Percentiles rank a stretch among this genome's conserved stretches.
Conservation (phyloP, 1,284 basidiomycete species). For the Amylostereum chailletii region DNA sequence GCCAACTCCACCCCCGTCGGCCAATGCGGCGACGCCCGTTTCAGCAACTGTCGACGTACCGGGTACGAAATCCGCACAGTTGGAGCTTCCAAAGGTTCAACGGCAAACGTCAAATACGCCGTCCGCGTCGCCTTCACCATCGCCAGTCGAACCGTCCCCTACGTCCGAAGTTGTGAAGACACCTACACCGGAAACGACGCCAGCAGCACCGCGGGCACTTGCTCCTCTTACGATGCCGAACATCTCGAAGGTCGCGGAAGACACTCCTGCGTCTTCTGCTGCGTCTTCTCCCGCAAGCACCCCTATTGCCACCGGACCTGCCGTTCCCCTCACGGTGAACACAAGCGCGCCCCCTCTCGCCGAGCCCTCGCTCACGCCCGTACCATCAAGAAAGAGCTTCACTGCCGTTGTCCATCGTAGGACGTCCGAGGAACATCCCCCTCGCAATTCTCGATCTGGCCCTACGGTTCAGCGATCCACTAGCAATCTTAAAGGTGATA, state of each 20-base stretch:
- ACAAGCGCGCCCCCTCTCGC: neutral
- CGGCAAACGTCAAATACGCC: neutral
- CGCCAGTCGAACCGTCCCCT: neutral
- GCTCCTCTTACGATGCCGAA: neutral
- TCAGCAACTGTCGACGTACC: neutral
- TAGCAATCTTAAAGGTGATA: conserved; percentile 7
- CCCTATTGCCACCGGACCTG: neutral
- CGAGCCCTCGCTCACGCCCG: conserved; percentile 1
- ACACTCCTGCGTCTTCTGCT: neutral
- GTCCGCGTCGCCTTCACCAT: neutral
- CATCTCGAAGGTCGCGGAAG: neutral
- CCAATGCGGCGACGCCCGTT: neutral
- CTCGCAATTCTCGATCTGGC: conserved; percentile 2
- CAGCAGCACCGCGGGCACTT: neutral
- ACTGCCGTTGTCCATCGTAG: conserved; percentile 13
- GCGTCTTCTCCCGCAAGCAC: neutral
- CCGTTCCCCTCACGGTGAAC: neutral
- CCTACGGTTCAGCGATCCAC: conserved; percentile 7
- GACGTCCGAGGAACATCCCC: conserved; percentile 5
- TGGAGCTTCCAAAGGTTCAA: neutral
- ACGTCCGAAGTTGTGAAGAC: neutral
- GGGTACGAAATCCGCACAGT: neutral
- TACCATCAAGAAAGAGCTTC: conserved; percentile 7
- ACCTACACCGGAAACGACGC: neutral
- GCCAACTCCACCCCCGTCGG: neutral